Conservation (phyloP, 768 basidiomycete genomes). For the Pulveroboletus sp. region DNA sequence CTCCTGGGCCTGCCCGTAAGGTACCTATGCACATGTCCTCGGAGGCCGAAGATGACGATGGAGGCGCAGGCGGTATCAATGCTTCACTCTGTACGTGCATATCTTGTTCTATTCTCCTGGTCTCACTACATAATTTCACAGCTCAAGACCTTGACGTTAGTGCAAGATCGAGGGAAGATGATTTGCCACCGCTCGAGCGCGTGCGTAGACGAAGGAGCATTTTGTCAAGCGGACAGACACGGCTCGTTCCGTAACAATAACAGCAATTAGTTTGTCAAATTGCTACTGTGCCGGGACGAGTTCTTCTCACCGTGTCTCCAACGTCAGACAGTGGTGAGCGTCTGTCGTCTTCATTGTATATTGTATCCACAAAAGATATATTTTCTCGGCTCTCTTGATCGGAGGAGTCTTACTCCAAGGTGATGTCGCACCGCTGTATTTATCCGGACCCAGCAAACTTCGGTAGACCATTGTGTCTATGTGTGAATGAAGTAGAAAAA, state of each 20-base stretch:
- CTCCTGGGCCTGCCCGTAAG: constrained; percentile 14
- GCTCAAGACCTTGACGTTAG: constrained; percentile 27
- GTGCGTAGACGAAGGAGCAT: constrained; percentile 50
- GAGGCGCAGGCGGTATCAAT: constrained; percentile 25
- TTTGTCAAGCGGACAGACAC: constrained; percentile 30
- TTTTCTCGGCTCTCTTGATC: not conserved
- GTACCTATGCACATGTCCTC: constrained; percentile 18
- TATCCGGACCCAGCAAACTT: not conserved
- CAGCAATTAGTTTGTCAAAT: not conserved
- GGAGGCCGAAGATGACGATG: constrained; percentile 27
- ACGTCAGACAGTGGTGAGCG: not conserved
- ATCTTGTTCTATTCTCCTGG: constrained; percentile 1
- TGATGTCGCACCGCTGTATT: no score
- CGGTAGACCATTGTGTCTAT: no score
- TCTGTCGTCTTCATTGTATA: not conserved
- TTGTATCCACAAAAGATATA: constrained; percentile 1
- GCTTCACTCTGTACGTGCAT: constrained; percentile 21
- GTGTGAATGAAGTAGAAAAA: no score
- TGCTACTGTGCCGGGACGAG: not conserved
- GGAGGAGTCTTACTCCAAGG: not conserved
- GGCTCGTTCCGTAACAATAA: constrained; percentile 14
- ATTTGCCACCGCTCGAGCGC: constrained; percentile 64
- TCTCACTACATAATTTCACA: not conserved
- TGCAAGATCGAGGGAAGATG: constrained; percentile 39
- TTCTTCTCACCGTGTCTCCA: not conserved